These are phyloP conservation scores for Neonectria faginata DNA, from an alignment of 2,329 filamentous ascomycete genomes.

Conservation along the genomic window DNA sequence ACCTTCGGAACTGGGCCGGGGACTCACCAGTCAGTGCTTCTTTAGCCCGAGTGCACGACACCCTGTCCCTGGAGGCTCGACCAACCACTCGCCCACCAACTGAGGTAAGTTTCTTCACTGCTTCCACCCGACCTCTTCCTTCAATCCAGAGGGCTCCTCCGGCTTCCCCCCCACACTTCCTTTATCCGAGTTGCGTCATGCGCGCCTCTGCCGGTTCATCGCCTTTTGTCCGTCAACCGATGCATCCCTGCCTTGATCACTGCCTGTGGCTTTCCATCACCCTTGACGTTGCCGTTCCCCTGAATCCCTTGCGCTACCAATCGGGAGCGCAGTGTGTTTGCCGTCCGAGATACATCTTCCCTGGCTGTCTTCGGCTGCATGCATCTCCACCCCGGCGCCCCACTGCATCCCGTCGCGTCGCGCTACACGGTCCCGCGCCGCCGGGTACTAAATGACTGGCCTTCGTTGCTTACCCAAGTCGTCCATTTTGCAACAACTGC, in stretches of 20 bases:
- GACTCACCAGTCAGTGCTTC: constrained; percentile 20
- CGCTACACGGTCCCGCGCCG: constrained; percentile 45
- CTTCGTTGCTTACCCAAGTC: constrained; percentile 20
- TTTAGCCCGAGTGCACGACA: constrained; percentile 21
- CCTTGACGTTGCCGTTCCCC: constrained; percentile 5
- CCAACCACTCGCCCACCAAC: constrained; percentile 28
- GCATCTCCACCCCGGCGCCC: constrained; percentile 43
- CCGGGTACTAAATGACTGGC: constrained; percentile 34
- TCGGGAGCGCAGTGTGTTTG: constrained; percentile 27
- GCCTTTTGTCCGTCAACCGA: constrained; percentile 29
- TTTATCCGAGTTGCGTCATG: constrained; percentile 30
- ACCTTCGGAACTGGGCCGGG: constrained; percentile 30
- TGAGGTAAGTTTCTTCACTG: constrained; percentile 37
- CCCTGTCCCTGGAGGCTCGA: constrained; percentile 26
- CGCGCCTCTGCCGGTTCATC: constrained; percentile 23
- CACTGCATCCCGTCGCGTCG: constrained; percentile 44
- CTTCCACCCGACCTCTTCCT: constrained; percentile 15
- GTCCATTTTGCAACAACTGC: constrained; percentile 24
- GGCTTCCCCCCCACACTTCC: constrained; percentile 35
- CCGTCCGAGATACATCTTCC: constrained; percentile 22
- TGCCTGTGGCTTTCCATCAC: constrained; percentile 16
- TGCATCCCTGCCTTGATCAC: constrained; percentile 18
- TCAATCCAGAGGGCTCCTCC: constrained; percentile 26
- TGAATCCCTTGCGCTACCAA: constrained; percentile 20
- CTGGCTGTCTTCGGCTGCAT: constrained; percentile 40